Conservation (phyloP, 225 moss, liverwort and hornwort genomes). For the Sphagnum tenellum region DNA sequence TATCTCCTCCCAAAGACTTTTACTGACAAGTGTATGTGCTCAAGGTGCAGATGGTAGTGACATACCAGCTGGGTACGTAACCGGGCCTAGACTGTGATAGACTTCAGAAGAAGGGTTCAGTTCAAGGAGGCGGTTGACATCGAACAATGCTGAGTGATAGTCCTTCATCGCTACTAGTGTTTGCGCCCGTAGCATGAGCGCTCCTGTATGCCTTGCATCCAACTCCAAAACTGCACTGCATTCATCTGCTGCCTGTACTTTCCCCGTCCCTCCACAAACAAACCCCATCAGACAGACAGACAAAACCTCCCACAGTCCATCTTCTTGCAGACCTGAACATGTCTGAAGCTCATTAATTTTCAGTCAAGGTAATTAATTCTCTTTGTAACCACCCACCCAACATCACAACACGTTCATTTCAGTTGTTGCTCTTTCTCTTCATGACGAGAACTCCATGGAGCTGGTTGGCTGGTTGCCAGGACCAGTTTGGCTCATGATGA, state of each 20-base stretch:
- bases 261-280: background rate
- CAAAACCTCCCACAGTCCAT: too few species aligned
- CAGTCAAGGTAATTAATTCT: too few species aligned
- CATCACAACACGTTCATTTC: too few species aligned
- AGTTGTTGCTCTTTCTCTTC: too few species aligned
- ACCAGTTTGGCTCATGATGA: too few species aligned
- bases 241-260: slow-evolving; percentile 69
- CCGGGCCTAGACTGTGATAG: slow-evolving; percentile 76
- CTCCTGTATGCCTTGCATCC: slow-evolving; percentile 87
- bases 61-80: slow-evolving; percentile 78
- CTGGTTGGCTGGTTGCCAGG: too few species aligned
- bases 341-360: too few species aligned
- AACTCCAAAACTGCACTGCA: slow-evolving; percentile 95
- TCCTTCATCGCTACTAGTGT: slow-evolving; percentile 91
- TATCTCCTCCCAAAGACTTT: too few species aligned
- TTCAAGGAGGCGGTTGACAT: slow-evolving; percentile 84
- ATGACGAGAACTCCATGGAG: too few species aligned
- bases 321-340: too few species aligned
- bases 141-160: slow-evolving; percentile 89
- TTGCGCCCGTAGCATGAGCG: slow-evolving; percentile 93
- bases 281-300: too few species aligned
- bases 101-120: slow-evolving; percentile 81
- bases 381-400: too few species aligned
- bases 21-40: background rate
- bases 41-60: background rate